These are phyloP conservation scores for Hortaea sp. DNA, from an alignment of 2,329 filamentous ascomycete genomes.

Conservation along the genomic window DNA sequence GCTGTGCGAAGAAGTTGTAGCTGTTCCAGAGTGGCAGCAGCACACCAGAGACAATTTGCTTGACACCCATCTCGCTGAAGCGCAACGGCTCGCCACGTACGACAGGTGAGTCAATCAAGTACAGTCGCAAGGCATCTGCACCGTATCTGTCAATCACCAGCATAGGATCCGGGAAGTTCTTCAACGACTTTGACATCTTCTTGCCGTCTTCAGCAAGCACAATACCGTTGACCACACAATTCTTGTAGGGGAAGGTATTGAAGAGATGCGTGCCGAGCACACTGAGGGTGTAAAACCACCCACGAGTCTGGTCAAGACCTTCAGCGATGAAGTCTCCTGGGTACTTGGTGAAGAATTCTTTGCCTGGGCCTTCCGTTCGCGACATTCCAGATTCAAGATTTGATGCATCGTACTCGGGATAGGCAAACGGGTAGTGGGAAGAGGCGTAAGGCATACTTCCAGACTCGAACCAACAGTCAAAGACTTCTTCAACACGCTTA, in stretches of 20 bases:
- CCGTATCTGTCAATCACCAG: constrained; percentile 81
- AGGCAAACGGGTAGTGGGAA: constrained; percentile 86
- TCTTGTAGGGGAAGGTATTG: constrained; percentile 77
- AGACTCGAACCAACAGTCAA: constrained; percentile 96
- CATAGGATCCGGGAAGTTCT: constrained; percentile 87
- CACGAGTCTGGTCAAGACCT: constrained; percentile 83
- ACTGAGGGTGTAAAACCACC: constrained; percentile 92
- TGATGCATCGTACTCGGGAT: constrained; percentile 47
- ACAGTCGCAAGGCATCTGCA: constrained; percentile 85
- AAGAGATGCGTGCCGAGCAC: constrained; percentile 85
- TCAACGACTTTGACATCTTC: constrained; percentile 96
- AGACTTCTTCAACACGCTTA: constrained; percentile 74
- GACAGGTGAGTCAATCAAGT: constrained; percentile 92
- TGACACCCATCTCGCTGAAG: constrained; percentile 87
- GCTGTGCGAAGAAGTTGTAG: constrained; percentile 91
- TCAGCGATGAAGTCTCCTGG: constrained; percentile 93
- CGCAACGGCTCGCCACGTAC: constrained; percentile 82
- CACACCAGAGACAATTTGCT: constrained; percentile 89
- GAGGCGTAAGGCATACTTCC: constrained; percentile 92
- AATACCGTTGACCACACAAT: constrained; percentile 93
- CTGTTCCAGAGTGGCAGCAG: constrained; percentile 90
- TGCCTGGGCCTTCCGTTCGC: constrained; percentile 19
- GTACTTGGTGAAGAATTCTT: constrained; percentile 66
- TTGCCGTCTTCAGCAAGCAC: constrained; percentile 91
- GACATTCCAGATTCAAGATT: constrained; percentile 20